Evolutionary conservation across 2,329 filamentous ascomycete species (phyloP).

Genomic region (Teratosphaeria pseudoeucalypti): DNA sequence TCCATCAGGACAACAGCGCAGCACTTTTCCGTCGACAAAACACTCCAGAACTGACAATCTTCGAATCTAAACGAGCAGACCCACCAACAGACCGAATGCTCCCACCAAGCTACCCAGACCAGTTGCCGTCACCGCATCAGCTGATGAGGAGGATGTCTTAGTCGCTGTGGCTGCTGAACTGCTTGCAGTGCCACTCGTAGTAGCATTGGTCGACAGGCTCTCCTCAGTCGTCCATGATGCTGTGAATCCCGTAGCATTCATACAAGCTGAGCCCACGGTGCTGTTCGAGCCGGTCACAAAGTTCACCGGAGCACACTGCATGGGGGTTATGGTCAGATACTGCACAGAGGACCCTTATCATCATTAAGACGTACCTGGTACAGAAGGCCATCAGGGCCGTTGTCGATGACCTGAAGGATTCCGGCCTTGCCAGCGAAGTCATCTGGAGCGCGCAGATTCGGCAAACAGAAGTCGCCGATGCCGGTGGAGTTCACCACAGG

Average conservation of each 20-base stretch:
- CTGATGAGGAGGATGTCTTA: constrained; percentile 1
- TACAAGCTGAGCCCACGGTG: constrained; percentile 17
- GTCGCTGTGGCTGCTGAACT: constrained; percentile 2
- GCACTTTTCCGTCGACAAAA: background rate
- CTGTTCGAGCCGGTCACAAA: constrained; percentile 21
- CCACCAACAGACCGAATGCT: constrained; percentile 4
- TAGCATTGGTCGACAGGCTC: background rate
- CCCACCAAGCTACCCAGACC: constrained; percentile 3
- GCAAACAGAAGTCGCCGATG: constrained; percentile 19
- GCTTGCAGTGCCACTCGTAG: background rate
- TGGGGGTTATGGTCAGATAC: background rate
- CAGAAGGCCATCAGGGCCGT: constrained; percentile 18
- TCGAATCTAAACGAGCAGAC: background rate
- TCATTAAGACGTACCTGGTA: constrained; percentile 18
- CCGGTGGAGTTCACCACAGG: constrained; percentile 18
- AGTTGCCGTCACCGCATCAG: constrained; percentile 2
- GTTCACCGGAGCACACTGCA: constrained; percentile 22
- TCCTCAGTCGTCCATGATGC: constrained; percentile 13
- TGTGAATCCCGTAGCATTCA: constrained; percentile 17
- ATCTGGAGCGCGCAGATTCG: constrained; percentile 14
- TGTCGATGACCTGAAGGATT: constrained; percentile 22
- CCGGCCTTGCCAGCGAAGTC: constrained; percentile 19
- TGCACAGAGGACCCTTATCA: background rate
- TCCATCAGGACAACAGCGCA: background rate
- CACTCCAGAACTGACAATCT: background rate